Evolutionary conservation across 1,139 yeast species (phyloP).

Genomic region (Protomyces arabidopsidicola): DNA sequence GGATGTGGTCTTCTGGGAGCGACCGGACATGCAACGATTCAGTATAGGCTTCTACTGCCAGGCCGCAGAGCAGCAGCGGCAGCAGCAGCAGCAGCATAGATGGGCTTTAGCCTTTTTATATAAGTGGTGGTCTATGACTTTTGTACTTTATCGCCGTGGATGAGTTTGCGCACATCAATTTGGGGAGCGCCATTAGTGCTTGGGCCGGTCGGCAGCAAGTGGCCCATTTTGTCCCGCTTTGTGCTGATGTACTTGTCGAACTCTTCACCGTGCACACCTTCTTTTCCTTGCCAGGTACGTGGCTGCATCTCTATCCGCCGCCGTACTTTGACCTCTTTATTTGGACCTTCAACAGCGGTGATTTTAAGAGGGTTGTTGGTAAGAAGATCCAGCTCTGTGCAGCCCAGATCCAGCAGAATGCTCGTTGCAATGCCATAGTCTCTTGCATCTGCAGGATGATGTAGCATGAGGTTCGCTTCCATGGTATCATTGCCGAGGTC

Average conservation of each 20-base stretch:
- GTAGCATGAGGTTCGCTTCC: constrained; percentile 82
- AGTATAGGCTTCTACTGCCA: neutral
- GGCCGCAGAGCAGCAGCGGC: neutral
- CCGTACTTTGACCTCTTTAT: constrained; percentile 62
- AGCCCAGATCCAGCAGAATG: constrained; percentile 76
- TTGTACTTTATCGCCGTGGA: neutral
- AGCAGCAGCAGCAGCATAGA: neutral
- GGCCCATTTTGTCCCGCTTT: constrained; percentile 91
- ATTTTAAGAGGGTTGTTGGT: constrained; percentile 97
- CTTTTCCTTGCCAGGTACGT: constrained; percentile 70
- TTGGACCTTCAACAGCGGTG: constrained; percentile 83
- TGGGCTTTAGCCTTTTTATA: neutral
- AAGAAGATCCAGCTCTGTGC: constrained; percentile 64
- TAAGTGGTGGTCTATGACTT: neutral
- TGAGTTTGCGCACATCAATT: constrained; percentile 1
- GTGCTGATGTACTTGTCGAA: constrained; percentile 90
- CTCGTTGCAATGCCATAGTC: constrained; percentile 92
- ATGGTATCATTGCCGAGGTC: constrained; percentile 98
- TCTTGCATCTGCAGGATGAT: constrained; percentile 97
- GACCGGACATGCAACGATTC: neutral
- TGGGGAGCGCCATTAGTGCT: constrained; percentile 31
- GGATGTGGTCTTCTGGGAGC: neutral
- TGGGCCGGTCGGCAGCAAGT: constrained; percentile 50
- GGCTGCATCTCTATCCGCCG: constrained; percentile 97
- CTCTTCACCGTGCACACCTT: constrained; percentile 65